These are phyloP conservation scores for Solanum arcanum DNA, from an alignment of 257 asterid genomes.

Conservation along the genomic window DNA sequence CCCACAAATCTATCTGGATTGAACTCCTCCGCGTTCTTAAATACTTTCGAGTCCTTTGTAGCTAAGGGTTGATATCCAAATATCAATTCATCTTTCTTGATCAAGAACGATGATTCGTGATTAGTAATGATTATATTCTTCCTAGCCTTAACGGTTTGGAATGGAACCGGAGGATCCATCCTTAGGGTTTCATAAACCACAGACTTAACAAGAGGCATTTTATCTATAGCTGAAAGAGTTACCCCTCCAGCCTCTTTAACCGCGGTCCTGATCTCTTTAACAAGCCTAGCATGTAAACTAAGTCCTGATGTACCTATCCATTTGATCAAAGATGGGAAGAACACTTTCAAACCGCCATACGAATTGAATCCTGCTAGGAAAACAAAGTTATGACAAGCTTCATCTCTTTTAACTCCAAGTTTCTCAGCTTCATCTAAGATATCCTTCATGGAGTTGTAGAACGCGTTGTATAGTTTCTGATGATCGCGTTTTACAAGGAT, in stretches of 20 bases:
- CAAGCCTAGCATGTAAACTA: slow-evolving; percentile 11
- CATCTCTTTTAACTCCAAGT: slow-evolving; percentile 11
- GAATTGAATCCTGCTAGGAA: slow-evolving; percentile 23
- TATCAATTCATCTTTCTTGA: slow-evolving; percentile 13
- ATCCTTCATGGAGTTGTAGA: not conserved
- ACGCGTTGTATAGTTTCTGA: slow-evolving; percentile 14
- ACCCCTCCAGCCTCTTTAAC: slow-evolving; percentile 12
- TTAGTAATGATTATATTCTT: not conserved
- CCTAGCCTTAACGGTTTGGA: slow-evolving; percentile 14
- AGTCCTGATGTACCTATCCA: slow-evolving; percentile 17
- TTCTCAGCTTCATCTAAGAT: slow-evolving; percentile 27
- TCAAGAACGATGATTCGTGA: slow-evolving; percentile 2
- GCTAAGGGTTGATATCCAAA: slow-evolving; percentile 21
- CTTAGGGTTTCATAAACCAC: slow-evolving; percentile 17
- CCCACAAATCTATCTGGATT: slow-evolving; percentile 14
- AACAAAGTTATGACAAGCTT: slow-evolving; percentile 23
- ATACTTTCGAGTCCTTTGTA: slow-evolving; percentile 7
- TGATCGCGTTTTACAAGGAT: slow-evolving; percentile 27
- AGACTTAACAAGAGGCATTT: slow-evolving; percentile 13
- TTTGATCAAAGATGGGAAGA: slow-evolving; percentile 18
- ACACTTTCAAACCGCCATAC: slow-evolving; percentile 21
- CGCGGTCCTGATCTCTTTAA: not conserved
- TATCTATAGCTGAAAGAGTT: not conserved
- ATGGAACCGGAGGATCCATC: slow-evolving; percentile 19
- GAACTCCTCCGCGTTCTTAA: not conserved